Evolutionary conservation across 1,284 basidiomycete species (phyloP).

Genomic region (Boletus sp.): DNA sequence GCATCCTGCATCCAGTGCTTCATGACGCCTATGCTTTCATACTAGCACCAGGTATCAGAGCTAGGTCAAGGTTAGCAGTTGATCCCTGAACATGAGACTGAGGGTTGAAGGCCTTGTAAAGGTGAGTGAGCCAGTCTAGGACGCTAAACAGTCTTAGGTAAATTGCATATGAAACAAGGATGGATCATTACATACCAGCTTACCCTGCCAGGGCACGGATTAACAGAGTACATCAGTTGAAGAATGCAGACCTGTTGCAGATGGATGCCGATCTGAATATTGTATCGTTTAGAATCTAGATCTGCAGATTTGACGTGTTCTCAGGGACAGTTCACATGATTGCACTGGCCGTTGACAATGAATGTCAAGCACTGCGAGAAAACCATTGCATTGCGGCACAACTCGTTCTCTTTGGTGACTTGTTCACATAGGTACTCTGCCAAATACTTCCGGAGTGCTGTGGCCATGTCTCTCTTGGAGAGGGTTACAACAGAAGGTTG

Average conservation of each 20-base stretch:
- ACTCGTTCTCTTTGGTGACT: slow-evolving; percentile 37
- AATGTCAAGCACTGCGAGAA: slow-evolving; percentile 44
- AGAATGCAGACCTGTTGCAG: too few relatives aligned
- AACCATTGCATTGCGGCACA: slow-evolving; percentile 30
- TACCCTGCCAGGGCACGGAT: fast-evolving
- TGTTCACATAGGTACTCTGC: slow-evolving; percentile 27
- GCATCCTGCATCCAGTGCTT: slow-evolving; percentile 41
- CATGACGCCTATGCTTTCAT: slow-evolving; percentile 36
- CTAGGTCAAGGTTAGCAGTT: slow-evolving; percentile 31
- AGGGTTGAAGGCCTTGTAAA: slow-evolving; percentile 44
- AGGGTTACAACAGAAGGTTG: background rate
- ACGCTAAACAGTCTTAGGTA: slow-evolving; percentile 2
- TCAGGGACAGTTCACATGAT: slow-evolving; percentile 36
- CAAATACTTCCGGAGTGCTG: slow-evolving; percentile 25
- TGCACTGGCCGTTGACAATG: slow-evolving; percentile 35
- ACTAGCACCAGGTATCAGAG: slow-evolving; percentile 39
- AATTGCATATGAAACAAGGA: too few relatives aligned
- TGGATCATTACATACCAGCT: too few relatives aligned
- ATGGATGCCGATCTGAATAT: too few relatives aligned
- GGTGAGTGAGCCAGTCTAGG: slow-evolving; percentile 35
- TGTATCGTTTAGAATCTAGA: slow-evolving; percentile 9
- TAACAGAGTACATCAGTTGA: too few relatives aligned
- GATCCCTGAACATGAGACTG: slow-evolving; percentile 39
- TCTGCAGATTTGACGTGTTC: slow-evolving; percentile 35
- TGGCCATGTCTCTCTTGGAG: background rate